phyloP scores from a whole-genome alignment of 306 rosid species.

The Glycine latifolia region DNA sequence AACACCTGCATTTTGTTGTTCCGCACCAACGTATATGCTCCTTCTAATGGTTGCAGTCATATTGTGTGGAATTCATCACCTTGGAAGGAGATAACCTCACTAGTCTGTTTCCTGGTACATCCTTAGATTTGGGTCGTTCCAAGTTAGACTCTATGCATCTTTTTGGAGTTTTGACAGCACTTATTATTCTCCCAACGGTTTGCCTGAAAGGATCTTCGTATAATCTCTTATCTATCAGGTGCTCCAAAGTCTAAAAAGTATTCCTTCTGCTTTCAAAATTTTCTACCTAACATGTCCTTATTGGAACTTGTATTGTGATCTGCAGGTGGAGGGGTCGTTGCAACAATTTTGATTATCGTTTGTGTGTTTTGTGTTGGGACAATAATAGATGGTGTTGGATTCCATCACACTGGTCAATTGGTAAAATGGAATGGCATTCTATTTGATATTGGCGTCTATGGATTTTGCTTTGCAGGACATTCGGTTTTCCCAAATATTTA shows the following conservation, averaged over 20 bases:
- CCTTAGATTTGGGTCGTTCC: conserved; percentile 57
- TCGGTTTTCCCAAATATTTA: conserved; percentile 77
- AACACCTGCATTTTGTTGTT: conserved; percentile 4
- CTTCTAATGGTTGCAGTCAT: conserved; percentile 57
- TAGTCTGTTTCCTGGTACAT: conserved; percentile 68
- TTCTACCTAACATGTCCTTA: conserved; percentile 16
- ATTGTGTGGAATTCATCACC: conserved; percentile 77
- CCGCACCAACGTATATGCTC: background rate
- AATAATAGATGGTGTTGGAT: conserved; percentile 56
- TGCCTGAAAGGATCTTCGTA: conserved; percentile 74
- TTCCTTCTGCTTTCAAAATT: background rate
- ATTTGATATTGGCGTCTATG: conserved; percentile 72
- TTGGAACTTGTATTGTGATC: conserved; percentile 30
- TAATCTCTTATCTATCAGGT: conserved; percentile 80
- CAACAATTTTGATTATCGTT: conserved; percentile 62
- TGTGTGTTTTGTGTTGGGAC: conserved; percentile 70
- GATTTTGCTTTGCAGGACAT: conserved; percentile 84
- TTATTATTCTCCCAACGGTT: conserved; percentile 76
- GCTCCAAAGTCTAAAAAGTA: background rate
- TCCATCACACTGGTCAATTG: conserved; percentile 58
- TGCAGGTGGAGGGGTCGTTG: conserved; percentile 75
- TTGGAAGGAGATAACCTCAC: conserved; percentile 84
- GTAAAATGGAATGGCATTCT: conserved; percentile 76
- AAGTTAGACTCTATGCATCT: conserved; percentile 72
- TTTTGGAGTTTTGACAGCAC: conserved; percentile 68